Conservation (phyloP, 306 rosid genomes). For the Begonia peltatifolia region DNA sequence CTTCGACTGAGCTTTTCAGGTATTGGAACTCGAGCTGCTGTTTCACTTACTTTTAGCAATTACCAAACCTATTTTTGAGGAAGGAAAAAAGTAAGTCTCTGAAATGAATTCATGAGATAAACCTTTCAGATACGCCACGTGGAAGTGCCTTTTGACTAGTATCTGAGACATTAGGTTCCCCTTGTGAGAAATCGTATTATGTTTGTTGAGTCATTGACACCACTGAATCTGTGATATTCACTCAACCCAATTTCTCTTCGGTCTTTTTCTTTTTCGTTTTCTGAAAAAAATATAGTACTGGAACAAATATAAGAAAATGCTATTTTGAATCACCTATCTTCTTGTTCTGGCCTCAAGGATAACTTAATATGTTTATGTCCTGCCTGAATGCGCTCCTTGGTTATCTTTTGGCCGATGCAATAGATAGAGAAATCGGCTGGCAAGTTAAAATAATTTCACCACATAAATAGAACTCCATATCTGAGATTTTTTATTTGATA, state of each 20-base stretch:
- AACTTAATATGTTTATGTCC: neutral
- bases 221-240: no score
- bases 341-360: no score
- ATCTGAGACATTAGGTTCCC: neutral
- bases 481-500: neutral
- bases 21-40: slow-evolving; percentile 8
- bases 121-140: neutral
- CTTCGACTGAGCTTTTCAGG: slow-evolving; percentile 78
- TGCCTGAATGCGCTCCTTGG: neutral
- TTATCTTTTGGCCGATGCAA: neutral
- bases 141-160: neutral
- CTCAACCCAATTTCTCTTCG: no score
- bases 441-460: no score
- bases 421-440: neutral
- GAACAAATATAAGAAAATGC: no score
- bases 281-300: no score
- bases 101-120: neutral
- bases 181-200: neutral
- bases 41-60: neutral
- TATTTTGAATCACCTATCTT: no score
- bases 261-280: no score
- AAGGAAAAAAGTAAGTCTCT: neutral
- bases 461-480: no score
- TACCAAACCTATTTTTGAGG: neutral
- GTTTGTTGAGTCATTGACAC: no score